phyloP scores from a whole-genome alignment of 1,284 basidiomycete genomes.

The Gymnopus androsaceus region DNA sequence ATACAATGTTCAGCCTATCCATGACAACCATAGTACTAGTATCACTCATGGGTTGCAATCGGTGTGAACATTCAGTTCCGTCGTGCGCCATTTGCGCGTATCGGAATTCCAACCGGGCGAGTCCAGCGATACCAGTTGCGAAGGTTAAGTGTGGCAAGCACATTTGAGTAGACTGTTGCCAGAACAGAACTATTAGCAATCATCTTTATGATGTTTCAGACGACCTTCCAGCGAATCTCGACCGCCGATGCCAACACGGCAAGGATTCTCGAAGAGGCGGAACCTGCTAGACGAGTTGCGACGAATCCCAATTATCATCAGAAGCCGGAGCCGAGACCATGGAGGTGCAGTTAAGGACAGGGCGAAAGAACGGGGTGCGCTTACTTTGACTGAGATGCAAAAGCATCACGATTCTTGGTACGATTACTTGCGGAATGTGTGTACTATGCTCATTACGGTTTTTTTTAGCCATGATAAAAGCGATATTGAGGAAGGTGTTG shows the following conservation, averaged over 20 bases:
- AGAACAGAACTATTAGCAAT: neutral
- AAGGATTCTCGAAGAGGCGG: conserved; percentile 20
- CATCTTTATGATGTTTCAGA: neutral
- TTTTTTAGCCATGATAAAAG: conserved; percentile 1
- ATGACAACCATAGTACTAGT: too few relatives aligned
- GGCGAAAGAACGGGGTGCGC: conserved; percentile 21
- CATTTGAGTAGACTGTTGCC: neutral
- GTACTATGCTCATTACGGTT: neutral
- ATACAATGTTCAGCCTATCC: too few relatives aligned
- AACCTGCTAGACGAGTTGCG: conserved; percentile 9
- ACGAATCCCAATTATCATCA: neutral
- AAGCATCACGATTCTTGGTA: conserved; percentile 24
- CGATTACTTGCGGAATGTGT: too few relatives aligned
- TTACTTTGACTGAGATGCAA: conserved; percentile 22
- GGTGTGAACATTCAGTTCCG: neutral
- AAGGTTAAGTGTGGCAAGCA: conserved; percentile 4
- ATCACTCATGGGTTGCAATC: neutral
- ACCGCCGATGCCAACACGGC: conserved; percentile 27
- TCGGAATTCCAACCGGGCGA: neutral
- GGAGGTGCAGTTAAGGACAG: conserved; percentile 31
- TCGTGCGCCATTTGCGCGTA: neutral
- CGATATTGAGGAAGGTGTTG: neutral
- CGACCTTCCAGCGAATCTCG: conserved; percentile 31
- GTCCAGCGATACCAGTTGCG: conserved; percentile 1
- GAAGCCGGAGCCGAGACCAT: conserved; percentile 18